Evolutionary conservation across 352 stramenopile genomes (phyloP), one percentile per base, ranked within the genome.

Genomic region (Globisporangium carolinianum): DNA sequence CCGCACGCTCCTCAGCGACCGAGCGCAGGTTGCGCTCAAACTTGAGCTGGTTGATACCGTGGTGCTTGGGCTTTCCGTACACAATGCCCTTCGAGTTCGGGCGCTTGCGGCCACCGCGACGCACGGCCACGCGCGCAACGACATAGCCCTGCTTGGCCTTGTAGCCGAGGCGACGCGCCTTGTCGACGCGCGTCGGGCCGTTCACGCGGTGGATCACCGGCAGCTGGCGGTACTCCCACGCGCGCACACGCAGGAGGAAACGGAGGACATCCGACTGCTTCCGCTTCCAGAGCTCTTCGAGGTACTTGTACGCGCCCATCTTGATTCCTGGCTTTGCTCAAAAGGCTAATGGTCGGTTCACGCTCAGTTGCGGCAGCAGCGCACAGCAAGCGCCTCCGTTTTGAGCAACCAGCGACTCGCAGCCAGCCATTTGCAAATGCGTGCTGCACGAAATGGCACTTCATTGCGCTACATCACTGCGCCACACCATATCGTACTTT

Each of bases 11-110:
- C 73, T 99, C 97, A 48, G 97, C 97, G 47, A 99, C 89, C 55
- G 82, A 97, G 66, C 96, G 94, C 59, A 99, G 80, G 87, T 99
- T 99, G 68, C 97, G 95, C 68, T 96, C 88, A 72, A 98, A 98
- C 85, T 99, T 99, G 63, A 99, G 81, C 79, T 99, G 95, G 85
- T 98, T 99, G 76, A 99, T 99, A 98, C 97, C 97, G 79, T 99
- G 97, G 88, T 98, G 87, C 88, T 98, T 99, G 62, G 97, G 97
- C 89, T 99, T 99, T 87, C 97, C 97, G 81, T 98, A 99, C 58
- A 99, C 97, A 75, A 99, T 99, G 91, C 97, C 97, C 91, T 99
- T 98, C 65, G 95, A 92, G 79, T 99, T 99, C 61, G 96, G 97
- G 73, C 97, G 88, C 92, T 99, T 99, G 70, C 97, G 96, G 79